phyloP scores from a whole-genome alignment of 371 early-diverging fungal genomes.

The Fennellomyces sp. region DNA sequence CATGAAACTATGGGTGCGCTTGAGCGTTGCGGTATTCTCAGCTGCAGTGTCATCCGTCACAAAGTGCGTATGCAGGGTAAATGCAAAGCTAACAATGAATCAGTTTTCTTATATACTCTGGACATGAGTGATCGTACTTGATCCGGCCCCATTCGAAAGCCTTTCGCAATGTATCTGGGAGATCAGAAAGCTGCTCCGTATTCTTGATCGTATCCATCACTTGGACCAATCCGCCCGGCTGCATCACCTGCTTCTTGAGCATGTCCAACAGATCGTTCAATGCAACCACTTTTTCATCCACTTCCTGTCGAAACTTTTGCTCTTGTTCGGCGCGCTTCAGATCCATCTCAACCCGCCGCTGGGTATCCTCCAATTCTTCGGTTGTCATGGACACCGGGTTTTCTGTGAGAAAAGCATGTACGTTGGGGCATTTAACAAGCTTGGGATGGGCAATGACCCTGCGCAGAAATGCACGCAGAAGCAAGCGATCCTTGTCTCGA shows the following conservation, averaged over 20 bases:
- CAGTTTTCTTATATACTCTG: background rate
- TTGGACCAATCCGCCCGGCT: conserved; percentile 52
- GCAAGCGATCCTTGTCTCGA: conserved; percentile 61
- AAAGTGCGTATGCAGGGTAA: conserved; percentile 62
- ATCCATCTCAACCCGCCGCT: conserved; percentile 40
- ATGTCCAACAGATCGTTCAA: conserved; percentile 52
- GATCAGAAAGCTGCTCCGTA: conserved; percentile 38
- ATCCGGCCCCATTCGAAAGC: conserved; percentile 69
- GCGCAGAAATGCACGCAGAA: conserved; percentile 51
- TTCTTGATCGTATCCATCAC: conserved; percentile 45
- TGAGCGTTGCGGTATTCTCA: conserved; percentile 56
- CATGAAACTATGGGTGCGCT: conserved; percentile 60
- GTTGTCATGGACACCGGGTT: conserved; percentile 44
- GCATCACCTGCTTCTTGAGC: conserved; percentile 56
- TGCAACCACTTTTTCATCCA: conserved; percentile 54
- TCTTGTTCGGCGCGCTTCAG: conserved; percentile 49
- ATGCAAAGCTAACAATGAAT: conserved; percentile 53
- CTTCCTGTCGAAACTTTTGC: conserved; percentile 46
- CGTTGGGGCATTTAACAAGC: conserved; percentile 33
- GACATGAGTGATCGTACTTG: too few relatives aligned
- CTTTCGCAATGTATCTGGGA: conserved; percentile 54
- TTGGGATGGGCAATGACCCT: conserved; percentile 41
- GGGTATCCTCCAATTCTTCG: conserved; percentile 47
- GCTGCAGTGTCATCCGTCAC: conserved; percentile 61
- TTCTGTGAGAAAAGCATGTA: conserved; percentile 51